Evolutionary conservation across 768 basidiomycete genomes (phyloP), one percentile per base, ranked within the genome.

Genomic region (Obba rivulosa): DNA sequence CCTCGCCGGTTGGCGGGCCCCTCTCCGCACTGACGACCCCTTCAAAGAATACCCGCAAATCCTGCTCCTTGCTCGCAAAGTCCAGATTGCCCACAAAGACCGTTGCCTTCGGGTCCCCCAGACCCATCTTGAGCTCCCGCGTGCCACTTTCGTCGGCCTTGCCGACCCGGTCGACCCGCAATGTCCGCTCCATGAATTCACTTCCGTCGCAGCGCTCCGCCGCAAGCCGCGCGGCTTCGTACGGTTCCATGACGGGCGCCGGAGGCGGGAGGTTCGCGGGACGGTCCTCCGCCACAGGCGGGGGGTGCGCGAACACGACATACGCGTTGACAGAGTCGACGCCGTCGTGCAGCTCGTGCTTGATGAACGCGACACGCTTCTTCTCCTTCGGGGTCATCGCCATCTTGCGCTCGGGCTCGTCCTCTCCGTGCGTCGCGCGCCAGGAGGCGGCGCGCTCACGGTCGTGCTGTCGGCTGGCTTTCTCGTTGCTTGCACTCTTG

Each of bases 81-180:
- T 96, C 93, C 50, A 99, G 72, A 57, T 88, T 93, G 4, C 95
- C 95, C 2, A 99, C 85, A 59, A 97, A 98, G 21, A 97, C 62
- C 13, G 85, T 89, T 51, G 80, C 69, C 60, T 88, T 90, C 11
- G 92, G 89, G 61, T 97, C 87, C 0, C 73, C 69, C 14, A 69
- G 20, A 20, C 17, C 21, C 43, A 14, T n/a, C n/a, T n/a, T n/a
- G n/a, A n/a, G n/a, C n/a, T n/a, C n/a, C n/a, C n/a, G n/a, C n/a
- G n/a, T n/a, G n/a, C n/a, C n/a, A n/a, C n/a, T n/a, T n/a, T n/a
- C n/a, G n/a, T n/a, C n/a, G n/a, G n/a, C n/a, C n/a, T n/a, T n/a
- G 23, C 71, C 75, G 3, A 86, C 78, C 7, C 75, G 56, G 63
- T 97, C 94, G 11, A 94, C 85, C 16, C 93, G 79, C 46, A 97